Evolutionary conservation across 441 rosid genomes (phyloP), one percentile per base, ranked within the genome.

Genomic region (Arabidopsis lyrata): DNA sequence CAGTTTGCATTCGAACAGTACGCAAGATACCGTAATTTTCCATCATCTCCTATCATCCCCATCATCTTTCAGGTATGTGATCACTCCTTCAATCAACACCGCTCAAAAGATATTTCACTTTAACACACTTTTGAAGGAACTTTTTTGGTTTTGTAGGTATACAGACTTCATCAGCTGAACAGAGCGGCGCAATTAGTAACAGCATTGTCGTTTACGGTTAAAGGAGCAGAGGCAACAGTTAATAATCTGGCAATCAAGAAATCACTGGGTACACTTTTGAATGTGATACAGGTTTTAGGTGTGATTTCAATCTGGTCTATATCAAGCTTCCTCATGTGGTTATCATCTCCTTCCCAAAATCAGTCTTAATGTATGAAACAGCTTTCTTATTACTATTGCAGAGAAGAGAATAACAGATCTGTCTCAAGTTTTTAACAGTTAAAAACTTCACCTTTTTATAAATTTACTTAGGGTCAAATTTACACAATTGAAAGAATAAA

Each of bases 141-240:
- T n/a, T 42, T 50, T 67, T 47, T 55, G 38, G 48, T 41, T 59
- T 76, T 61, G 66, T 90, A 96, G 98, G 96, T 96, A 56, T 96
- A 96, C 77, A 85, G 99, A 80, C 83, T 96, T 81, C 97, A 96
- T 79, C 98, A 96, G 81, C 85, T 96, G 77, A 95, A 95, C 76
- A 86, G 98, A 83, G 99, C 99, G 7, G 90, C 94, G 5, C 98
- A 96, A 81, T 76, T 96, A 76, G 97, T 93, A 62, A 93, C 97
- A 38, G 98, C 98, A 54, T 79, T 96, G 83, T 89, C 90, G 38
- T 93, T 88, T 77, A 93, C 97, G 1, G 90, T 91, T 42, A 93
- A 83, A 83, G 97, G 96, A 80, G 97, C 94, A 29, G 98, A 91
- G 81, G 74, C 85, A 81, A 96, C 97, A 29, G 76, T 88, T 13